Evolutionary conservation across 306 rosid species (phyloP).

Genomic region (Cicer bijugum): DNA sequence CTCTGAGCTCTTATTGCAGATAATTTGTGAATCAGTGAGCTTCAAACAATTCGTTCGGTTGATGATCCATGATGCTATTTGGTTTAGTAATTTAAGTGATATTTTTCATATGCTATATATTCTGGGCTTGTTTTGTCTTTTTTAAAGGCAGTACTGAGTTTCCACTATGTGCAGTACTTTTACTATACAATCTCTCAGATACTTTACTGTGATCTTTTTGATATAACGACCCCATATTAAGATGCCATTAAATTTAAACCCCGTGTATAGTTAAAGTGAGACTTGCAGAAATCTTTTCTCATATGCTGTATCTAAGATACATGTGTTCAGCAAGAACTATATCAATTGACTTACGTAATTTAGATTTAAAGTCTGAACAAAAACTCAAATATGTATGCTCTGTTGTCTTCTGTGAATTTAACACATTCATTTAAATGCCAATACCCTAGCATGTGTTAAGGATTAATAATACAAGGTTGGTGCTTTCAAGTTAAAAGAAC

Average conservation of each 20-base stretch:
- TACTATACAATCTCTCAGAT: conserved; percentile 4
- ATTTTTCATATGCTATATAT: conserved; percentile 5
- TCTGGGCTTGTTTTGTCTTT: conserved; percentile 5
- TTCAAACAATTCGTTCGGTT: conserved; percentile 21
- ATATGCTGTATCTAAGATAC: conserved; percentile 15
- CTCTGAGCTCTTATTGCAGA: conserved; percentile 27
- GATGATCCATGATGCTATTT: conserved; percentile 31
- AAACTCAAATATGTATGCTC: neutral
- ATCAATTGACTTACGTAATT: neutral
- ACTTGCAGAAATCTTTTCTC: neutral
- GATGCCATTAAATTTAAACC: conserved; percentile 29
- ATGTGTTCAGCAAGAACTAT: neutral
- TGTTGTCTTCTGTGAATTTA: neutral
- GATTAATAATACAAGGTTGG: conserved; percentile 12
- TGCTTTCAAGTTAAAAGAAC: conserved; percentile 9
- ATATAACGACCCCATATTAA: neutral
- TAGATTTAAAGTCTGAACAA: conserved; percentile 8
- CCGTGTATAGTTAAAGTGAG: conserved; percentile 3
- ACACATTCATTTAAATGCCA: conserved; percentile 33
- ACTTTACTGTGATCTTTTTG: conserved; percentile 7
- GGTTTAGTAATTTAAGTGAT: conserved; percentile 20
- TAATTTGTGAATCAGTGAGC: conserved; percentile 32
- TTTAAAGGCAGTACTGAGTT: conserved; percentile 19
- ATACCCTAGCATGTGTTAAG: neutral
- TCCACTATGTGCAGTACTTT: conserved; percentile 7